Percentiles rank a stretch among this genome's conserved stretches.
Evolutionary conservation across 2,329 filamentous ascomycete species (phyloP).

Genomic region (Lasiodiplodia citricola): DNA sequence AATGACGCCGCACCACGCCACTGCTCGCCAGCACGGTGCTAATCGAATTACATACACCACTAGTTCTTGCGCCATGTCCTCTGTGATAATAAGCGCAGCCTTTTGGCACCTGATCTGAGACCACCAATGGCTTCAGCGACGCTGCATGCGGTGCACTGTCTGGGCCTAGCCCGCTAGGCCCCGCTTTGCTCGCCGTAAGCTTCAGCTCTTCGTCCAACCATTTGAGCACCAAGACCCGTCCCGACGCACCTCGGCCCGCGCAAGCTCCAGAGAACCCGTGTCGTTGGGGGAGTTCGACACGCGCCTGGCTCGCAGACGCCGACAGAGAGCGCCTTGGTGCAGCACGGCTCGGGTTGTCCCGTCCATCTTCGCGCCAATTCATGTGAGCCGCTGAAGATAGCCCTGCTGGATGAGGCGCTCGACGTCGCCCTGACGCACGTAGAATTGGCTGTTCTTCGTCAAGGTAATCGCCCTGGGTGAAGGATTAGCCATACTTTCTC

Average conservation of each 20-base stretch:
- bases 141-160: neutral
- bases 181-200: conserved; percentile 1
- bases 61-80: neutral
- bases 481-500: neutral
- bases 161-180: neutral
- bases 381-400: conserved; percentile 80
- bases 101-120: neutral
- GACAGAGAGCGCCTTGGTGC: neutral
- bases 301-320: neutral
- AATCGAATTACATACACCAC: conserved; percentile 7
- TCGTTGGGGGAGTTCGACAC: neutral
- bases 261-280: neutral
- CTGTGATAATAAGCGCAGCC: neutral
- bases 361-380: conserved; percentile 1
- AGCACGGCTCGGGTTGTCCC: neutral
- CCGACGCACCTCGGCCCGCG: neutral
- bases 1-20: conserved; percentile 18
- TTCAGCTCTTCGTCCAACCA: conserved; percentile 2
- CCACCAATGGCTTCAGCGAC: neutral
- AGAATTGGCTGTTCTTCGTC: conserved; percentile 98
- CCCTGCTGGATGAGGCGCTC: conserved; percentile 93
- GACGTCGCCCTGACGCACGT: conserved; percentile 93
- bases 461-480: conserved; percentile 80
- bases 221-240: neutral
- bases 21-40: neutral